A percentile compares a stretch with the other conserved stretches of the same genome.
Conservation (phyloP, 2,329 filamentous ascomycete genomes). For the Claviceps africana region DNA sequence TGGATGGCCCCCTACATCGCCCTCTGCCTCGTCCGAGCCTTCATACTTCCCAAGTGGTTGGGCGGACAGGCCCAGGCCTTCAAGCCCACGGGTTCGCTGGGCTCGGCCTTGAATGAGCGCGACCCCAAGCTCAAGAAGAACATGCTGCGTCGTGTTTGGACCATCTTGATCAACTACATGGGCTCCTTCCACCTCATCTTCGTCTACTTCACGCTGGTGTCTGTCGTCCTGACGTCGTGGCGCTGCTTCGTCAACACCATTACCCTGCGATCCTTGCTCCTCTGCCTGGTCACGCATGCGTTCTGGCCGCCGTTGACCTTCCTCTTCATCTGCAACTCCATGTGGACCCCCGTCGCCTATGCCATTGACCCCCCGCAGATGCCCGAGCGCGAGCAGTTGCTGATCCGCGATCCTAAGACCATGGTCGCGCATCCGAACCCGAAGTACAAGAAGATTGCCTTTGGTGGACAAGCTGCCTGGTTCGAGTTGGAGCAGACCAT, state of each 20-base stretch:
- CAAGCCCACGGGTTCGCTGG: constrained; percentile 44
- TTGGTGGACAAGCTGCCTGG: constrained; percentile 38
- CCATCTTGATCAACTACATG: constrained; percentile 41
- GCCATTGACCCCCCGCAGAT: constrained; percentile 45
- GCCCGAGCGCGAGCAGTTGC: constrained; percentile 42
- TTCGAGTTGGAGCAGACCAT: constrained; percentile 41
- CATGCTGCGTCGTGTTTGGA: constrained; percentile 38
- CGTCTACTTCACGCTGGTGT: constrained; percentile 37
- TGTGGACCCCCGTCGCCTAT: constrained; percentile 47
- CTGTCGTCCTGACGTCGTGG: constrained; percentile 35
- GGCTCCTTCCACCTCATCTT: constrained; percentile 40
- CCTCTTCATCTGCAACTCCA: constrained; percentile 37
- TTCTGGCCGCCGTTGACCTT: constrained; percentile 49
- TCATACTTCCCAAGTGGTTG: constrained; percentile 44
- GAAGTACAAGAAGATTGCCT: constrained; percentile 39
- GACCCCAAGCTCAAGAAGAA: constrained; percentile 35
- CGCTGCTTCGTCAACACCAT: constrained; percentile 30
- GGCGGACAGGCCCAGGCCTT: constrained; percentile 45
- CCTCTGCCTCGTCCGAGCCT: constrained; percentile 41
- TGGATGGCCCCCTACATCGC: constrained; percentile 52
- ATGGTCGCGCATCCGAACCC: constrained; percentile 37
- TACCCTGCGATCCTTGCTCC: constrained; percentile 26
- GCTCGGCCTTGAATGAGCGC: constrained; percentile 43
- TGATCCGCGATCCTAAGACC: constrained; percentile 40
- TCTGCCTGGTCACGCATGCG: constrained; percentile 43